These are phyloP conservation scores for Glomus cerebriforme DNA, from an alignment of 192 early-diverging fungal genomes.

Conservation along the genomic window DNA sequence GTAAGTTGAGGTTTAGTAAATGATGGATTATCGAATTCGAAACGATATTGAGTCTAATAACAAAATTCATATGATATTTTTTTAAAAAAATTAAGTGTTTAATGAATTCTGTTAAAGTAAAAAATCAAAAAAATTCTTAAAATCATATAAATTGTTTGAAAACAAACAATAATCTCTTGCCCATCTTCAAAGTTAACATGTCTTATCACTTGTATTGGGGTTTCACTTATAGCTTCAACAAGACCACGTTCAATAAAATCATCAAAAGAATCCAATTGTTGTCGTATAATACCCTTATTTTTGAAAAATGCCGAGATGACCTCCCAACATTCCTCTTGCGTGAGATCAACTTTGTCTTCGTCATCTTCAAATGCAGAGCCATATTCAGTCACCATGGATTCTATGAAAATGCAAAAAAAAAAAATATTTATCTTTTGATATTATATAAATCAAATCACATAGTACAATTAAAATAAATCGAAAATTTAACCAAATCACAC, in stretches of 20 bases:
- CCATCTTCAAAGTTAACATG: slow-evolving; percentile 51
- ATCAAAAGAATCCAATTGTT: slow-evolving; percentile 98
- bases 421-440: neutral
- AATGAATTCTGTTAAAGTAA: too few species aligned
- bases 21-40: slow-evolving; percentile 86
- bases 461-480: too few species aligned
- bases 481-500: too few species aligned
- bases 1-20: slow-evolving; percentile 76
- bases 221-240: slow-evolving; percentile 94
- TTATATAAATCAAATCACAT: too few species aligned
- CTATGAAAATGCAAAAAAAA: neutral
- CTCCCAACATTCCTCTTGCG: slow-evolving; percentile 90
- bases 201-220: slow-evolving; percentile 77
- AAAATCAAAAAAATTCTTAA: too few species aligned
- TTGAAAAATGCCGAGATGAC: slow-evolving; percentile 94
- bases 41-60: neutral
- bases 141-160: neutral
- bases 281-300: slow-evolving; percentile 92
- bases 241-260: slow-evolving; percentile 95
- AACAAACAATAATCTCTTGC: slow-evolving; percentile 71
- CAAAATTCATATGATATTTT: neutral
- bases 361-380: neutral
- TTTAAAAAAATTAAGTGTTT: too few species aligned
- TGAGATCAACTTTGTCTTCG: slow-evolving; percentile 36
- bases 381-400: neutral